A percentile compares a stretch with the other conserved stretches of the same genome.
Conservation (phyloP, 345 rosid species). For the Syzygium aqueum region DNA sequence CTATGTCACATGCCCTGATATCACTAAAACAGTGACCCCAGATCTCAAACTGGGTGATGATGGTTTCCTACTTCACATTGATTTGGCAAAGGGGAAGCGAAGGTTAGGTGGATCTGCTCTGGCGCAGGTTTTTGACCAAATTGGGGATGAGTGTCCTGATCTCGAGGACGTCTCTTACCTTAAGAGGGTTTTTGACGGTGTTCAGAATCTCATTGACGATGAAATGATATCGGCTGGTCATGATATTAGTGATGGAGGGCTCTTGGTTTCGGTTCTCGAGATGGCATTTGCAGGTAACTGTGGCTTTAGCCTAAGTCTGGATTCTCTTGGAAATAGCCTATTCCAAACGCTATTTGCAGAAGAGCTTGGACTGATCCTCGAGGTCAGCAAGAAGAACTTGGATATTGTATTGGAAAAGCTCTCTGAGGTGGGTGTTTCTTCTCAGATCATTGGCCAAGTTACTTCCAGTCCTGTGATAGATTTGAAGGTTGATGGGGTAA, state of each 20-base stretch:
- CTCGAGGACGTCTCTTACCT: conserved; percentile 71
- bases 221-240: conserved; percentile 79
- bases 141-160: conserved; percentile 87
- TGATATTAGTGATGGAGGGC: conserved; percentile 92
- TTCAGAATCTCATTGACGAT: conserved; percentile 59
- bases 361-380: conserved; percentile 79
- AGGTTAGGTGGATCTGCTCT: conserved; percentile 88
- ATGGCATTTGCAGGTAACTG: conserved; percentile 94
- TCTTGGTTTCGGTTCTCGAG: conserved; percentile 63
- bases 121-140: conserved; percentile 78
- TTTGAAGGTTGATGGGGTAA: conserved; percentile 48
- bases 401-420: conserved; percentile 52
- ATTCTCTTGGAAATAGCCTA: conserved; percentile 48
- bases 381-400: conserved; percentile 56
- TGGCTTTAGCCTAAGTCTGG: conserved; percentile 51
- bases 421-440: conserved; percentile 23
- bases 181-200: conserved; percentile 55
- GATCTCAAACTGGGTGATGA: conserved; percentile 71
- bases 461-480: conserved; percentile 42
- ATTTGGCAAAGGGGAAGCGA: conserved; percentile 76
- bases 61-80: conserved; percentile 71
- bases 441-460: conserved; percentile 69
- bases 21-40: conserved; percentile 86
- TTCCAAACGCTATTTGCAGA: conserved; percentile 81
- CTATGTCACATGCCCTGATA: conserved; percentile 78